These are phyloP conservation scores for Apiospora koreana DNA, from an alignment of 2,329 filamentous ascomycete species.

Conservation along the genomic window DNA sequence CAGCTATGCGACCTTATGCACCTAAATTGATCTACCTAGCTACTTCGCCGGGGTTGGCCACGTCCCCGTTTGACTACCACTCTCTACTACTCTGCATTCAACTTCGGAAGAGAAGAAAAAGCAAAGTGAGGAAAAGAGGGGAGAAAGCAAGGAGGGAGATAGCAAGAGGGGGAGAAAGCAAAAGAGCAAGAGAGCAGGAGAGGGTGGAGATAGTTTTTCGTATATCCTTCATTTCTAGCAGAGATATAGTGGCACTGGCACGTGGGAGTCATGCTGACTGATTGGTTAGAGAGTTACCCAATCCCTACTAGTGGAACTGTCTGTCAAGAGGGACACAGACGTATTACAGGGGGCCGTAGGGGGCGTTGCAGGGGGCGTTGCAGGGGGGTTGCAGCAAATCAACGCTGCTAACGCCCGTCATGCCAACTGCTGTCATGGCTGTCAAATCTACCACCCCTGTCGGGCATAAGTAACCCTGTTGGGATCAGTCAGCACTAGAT, in stretches of 20 bases:
- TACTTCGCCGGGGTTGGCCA: neutral
- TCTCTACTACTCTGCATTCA: neutral
- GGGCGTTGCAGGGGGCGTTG: neutral
- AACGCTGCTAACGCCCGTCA: neutral
- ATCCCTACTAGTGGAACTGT: neutral
- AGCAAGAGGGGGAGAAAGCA: too few relatives aligned
- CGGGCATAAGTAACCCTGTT: neutral
- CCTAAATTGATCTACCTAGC: neutral
- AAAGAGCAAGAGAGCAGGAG: too few relatives aligned
- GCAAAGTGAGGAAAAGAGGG: neutral
- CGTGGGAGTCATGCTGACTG: neutral
- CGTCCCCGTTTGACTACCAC: neutral
- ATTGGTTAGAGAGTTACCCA: neutral
- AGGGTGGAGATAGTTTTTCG: neutral
- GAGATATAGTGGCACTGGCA: neutral
- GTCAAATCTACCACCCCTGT: neutral
- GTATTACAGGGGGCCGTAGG: neutral
- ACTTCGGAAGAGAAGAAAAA: neutral
- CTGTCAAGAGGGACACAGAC: neutral
- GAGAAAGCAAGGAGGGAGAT: too few relatives aligned
- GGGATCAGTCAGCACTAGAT: neutral
- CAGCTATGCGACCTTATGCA: neutral
- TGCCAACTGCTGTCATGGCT: neutral
- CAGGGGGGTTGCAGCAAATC: neutral
- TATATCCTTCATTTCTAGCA: neutral